A percentile compares a stretch with the other conserved stretches of the same genome.
Conservation (phyloP, 208 protist species). For the Acanthamoeba castellanii region DNA sequence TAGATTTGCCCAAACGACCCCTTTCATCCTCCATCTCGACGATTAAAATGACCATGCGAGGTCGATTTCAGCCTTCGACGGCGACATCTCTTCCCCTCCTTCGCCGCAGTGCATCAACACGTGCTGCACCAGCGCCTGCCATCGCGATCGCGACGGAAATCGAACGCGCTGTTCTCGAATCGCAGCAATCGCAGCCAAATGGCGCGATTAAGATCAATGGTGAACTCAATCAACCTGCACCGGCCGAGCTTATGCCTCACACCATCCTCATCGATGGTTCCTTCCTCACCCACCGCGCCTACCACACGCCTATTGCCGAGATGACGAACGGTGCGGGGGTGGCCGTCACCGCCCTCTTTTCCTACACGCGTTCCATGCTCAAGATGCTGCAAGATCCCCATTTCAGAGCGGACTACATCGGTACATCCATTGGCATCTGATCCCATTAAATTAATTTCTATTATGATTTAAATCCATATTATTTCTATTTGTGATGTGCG, state of each 20-base stretch:
- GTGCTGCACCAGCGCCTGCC: too few species aligned
- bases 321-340: slow-evolving; percentile 16
- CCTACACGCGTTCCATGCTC: slow-evolving; percentile 62
- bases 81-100: too few species aligned
- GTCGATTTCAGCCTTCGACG: too few species aligned
- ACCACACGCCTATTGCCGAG: slow-evolving; percentile 26
- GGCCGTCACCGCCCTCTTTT: slow-evolving; percentile 24
- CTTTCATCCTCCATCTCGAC: too few species aligned
- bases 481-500: not conserved
- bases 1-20: too few species aligned
- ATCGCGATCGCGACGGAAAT: too few species aligned
- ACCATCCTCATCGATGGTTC: slow-evolving; percentile 53
- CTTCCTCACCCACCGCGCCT: slow-evolving; percentile 20
- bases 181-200: too few species aligned
- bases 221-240: not conserved
- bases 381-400: slow-evolving; percentile 28
- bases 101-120: too few species aligned
- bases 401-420: slow-evolving; percentile 35
- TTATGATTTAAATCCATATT: not conserved
- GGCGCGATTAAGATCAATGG: not conserved
- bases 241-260: not conserved
- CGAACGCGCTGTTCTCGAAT: too few species aligned
- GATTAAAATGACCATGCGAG: too few species aligned
- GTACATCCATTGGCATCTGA: not conserved
- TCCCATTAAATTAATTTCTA: not conserved